phyloP scores from a whole-genome alignment of 2,329 filamentous ascomycete genomes.

The Thielaviopsis ethacetica region DNA sequence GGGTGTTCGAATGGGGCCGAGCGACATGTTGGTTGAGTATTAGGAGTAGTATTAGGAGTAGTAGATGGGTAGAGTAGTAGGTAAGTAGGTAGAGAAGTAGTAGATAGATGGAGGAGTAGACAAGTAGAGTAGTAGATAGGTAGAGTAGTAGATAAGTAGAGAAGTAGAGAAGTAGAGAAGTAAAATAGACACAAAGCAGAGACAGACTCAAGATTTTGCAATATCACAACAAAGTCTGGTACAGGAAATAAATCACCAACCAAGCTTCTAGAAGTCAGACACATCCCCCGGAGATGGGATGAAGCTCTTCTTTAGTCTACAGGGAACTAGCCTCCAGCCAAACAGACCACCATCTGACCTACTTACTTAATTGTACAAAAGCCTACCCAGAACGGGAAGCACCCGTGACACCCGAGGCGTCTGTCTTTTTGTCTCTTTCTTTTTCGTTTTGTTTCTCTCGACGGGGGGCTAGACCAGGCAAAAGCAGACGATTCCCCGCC shows the following conservation, averaged over 20 bases:
- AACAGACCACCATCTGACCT: no score
- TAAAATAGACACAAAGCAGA: not conserved
- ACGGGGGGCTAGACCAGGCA: no score
- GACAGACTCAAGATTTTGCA: not conserved
- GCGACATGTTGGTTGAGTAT: slow-evolving; percentile 16
- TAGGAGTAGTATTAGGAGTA: no score
- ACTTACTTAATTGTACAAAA: no score
- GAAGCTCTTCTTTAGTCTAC: no score
- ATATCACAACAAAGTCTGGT: not conserved
- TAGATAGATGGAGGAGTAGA: not conserved
- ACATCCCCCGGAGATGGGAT: no score
- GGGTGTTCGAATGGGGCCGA: slow-evolving; percentile 53
- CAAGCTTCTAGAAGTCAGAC: not conserved
- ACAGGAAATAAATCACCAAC: not conserved
- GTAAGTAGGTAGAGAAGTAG: not conserved
- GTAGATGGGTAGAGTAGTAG: not conserved
- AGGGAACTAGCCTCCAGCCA: no score
- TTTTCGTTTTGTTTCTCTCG: no score
- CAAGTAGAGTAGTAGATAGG: not conserved
- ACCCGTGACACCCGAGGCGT: no score
- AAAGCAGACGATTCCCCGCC: no score
- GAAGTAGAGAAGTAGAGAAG: not conserved
- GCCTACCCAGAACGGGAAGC: no score
- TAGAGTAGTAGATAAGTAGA: not conserved
- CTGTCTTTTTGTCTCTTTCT: no score